phyloP scores from a whole-genome alignment of 2,329 filamentous ascomycete genomes.

The Paecilomyces niveus region DNA sequence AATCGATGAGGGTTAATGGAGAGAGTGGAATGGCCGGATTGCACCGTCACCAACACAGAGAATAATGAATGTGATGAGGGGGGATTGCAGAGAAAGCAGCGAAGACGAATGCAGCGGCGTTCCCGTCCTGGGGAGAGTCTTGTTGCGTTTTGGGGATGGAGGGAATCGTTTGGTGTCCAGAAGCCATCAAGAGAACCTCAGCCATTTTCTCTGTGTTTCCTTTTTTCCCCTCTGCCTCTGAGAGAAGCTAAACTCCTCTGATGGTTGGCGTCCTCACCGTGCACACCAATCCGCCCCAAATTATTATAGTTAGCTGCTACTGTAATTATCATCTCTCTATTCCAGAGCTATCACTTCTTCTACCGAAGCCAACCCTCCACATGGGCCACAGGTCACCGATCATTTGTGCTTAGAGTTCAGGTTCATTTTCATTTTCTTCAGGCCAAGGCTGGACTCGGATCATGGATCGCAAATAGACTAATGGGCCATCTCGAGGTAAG shows the following conservation, averaged over 20 bases:
- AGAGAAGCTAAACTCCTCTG: too few species aligned
- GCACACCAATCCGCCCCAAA: not conserved
- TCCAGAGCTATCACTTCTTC: not conserved
- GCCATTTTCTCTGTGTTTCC: not conserved
- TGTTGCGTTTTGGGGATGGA: not conserved
- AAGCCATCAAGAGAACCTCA: too few species aligned
- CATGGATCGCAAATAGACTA: not conserved
- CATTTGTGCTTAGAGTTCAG: not conserved
- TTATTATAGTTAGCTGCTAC: not conserved
- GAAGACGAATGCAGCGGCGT: constrained; percentile 1
- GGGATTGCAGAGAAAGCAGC: constrained; percentile 1
- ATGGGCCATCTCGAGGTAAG: not conserved
- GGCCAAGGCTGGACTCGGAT: not conserved
- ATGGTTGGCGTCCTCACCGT: too few species aligned
- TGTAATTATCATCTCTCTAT: not conserved
- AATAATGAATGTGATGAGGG: not conserved
- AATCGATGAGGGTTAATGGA: constrained; percentile 1
- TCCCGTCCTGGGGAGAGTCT: not conserved
- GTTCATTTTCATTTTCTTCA: not conserved
- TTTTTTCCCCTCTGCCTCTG: too few species aligned
- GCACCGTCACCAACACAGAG: not conserved
- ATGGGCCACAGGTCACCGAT: too few species aligned
- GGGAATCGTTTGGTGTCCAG: not conserved
- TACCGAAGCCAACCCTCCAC: too few species aligned
- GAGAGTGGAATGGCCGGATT: not conserved